Evolutionary conservation across 345 rosid species (phyloP).

Genomic region (Salix purpurea): DNA sequence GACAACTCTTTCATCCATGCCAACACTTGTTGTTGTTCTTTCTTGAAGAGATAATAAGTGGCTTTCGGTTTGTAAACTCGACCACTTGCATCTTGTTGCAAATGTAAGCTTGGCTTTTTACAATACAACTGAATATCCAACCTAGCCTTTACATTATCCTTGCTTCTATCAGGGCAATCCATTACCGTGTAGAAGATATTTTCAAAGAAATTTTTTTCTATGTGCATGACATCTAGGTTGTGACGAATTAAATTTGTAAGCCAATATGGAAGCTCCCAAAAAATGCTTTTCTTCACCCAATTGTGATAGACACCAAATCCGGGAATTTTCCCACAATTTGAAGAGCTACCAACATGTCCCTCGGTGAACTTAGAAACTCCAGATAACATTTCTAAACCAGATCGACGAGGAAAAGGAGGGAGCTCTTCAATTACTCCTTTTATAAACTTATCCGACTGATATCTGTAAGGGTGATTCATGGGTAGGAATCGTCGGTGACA

Average conservation of each 20-base stretch:
- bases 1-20: neutral
- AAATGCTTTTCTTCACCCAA: neutral
- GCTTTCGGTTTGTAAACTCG: neutral
- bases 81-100: neutral
- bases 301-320: neutral
- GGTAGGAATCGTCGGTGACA: neutral
- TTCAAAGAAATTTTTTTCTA: slow-evolving; percentile 2
- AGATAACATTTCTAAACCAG: no score
- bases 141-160: slow-evolving; percentile 1
- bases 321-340: no score
- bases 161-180: neutral
- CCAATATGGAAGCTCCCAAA: neutral
- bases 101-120: neutral
- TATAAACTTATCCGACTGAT: no score
- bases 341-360: neutral
- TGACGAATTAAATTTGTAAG: neutral
- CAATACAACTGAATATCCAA: neutral
- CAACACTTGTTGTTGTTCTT: neutral
- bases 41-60: neutral
- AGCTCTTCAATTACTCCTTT: neutral
- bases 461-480: neutral
- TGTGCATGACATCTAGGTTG: slow-evolving; percentile 1
- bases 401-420: neutral
- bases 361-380: no score
- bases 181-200: neutral